These are phyloP conservation scores for Dioscorea alata DNA, from an alignment of 106 monocot genomes.

Conservation along the genomic window DNA sequence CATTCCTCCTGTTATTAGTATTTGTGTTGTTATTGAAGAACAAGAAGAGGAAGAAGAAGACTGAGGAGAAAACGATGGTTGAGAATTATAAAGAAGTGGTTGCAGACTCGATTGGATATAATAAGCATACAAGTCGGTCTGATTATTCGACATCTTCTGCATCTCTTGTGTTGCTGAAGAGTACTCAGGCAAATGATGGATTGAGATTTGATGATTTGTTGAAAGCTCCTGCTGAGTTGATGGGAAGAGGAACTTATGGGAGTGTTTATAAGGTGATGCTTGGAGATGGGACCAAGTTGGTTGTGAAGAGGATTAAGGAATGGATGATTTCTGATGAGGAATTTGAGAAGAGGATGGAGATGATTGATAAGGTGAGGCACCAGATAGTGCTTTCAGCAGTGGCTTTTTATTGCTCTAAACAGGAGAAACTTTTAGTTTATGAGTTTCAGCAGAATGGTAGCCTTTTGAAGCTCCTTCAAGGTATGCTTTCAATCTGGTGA, in stretches of 20 bases:
- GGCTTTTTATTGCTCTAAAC: slow-evolving; percentile 49
- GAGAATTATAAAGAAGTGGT: neutral
- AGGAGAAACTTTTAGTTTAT: slow-evolving; percentile 63
- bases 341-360: slow-evolving; percentile 37
- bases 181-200: neutral
- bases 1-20: slow-evolving; percentile 6
- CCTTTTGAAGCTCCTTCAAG: slow-evolving; percentile 43
- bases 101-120: neutral
- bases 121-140: neutral
- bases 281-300: slow-evolving; percentile 11
- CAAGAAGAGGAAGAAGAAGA: slow-evolving; percentile 2
- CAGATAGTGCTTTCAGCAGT: slow-evolving; percentile 20
- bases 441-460: slow-evolving; percentile 47
- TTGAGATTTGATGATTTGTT: slow-evolving; percentile 43
- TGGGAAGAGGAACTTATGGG: slow-evolving; percentile 39
- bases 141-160: slow-evolving; percentile 21
- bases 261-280: slow-evolving; percentile 46
- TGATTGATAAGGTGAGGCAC: slow-evolving; percentile 23
- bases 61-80: neutral
- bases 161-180: slow-evolving; percentile 23
- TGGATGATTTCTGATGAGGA: slow-evolving; percentile 13
- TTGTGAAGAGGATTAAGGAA: slow-evolving; percentile 50
- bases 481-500: slow-evolving; percentile 9
- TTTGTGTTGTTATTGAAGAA: slow-evolving; percentile 13
- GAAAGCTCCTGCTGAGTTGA: slow-evolving; percentile 46